phyloP scores from a whole-genome alignment of 345 rosid species.

The Melaleuca quinquenervia region DNA sequence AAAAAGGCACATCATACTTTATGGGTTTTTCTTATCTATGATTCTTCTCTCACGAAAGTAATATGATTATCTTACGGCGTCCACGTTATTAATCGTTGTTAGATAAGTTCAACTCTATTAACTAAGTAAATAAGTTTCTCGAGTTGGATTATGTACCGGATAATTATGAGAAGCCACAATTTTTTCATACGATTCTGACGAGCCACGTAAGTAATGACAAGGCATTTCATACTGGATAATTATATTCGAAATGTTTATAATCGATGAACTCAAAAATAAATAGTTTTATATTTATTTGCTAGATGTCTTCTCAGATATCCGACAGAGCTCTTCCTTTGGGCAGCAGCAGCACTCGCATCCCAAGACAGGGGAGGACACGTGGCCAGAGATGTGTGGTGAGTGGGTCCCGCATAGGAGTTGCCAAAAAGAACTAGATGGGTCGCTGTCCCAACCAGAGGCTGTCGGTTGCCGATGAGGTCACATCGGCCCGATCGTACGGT shows the following conservation, averaged over 20 bases:
- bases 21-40: no score
- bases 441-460: slow-evolving; percentile 22
- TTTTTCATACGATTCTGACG: background rate
- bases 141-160: background rate
- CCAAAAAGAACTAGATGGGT: slow-evolving; percentile 36
- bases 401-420: slow-evolving; percentile 20
- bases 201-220: background rate
- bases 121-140: background rate
- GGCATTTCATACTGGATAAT: fast-evolving
- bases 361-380: slow-evolving; percentile 5
- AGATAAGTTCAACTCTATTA: background rate
- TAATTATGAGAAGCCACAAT: background rate
- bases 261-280: no score
- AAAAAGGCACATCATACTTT: no score
- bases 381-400: slow-evolving; percentile 11
- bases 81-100: no score
- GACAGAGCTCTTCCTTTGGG: background rate
- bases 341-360: background rate
- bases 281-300: background rate
- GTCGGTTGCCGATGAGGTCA: slow-evolving; percentile 13
- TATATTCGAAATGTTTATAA: no score
- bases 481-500: slow-evolving; percentile 13
- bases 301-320: background rate
- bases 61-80: no score
- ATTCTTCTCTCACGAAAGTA: no score